Evolutionary conservation across 2,329 filamentous ascomycete species (phyloP).

Genomic region (Trichoderma afroharzianum): DNA sequence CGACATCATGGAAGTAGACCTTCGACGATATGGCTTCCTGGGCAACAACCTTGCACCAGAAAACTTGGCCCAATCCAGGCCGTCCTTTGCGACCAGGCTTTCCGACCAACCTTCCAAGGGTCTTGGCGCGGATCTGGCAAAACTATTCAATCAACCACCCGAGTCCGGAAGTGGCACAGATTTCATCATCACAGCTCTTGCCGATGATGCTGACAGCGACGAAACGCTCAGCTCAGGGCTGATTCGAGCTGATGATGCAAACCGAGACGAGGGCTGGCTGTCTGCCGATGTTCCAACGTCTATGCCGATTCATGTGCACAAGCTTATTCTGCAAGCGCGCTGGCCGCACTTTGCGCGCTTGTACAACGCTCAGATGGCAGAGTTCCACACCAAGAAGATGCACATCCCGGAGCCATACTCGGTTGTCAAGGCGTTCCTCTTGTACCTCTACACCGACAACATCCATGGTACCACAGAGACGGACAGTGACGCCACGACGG

Average conservation of each 20-base stretch:
- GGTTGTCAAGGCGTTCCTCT: conserved; percentile 90
- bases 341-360: conserved; percentile 96
- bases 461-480: conserved; percentile 57
- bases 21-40: conserved; percentile 85
- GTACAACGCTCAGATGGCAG: conserved; percentile 91
- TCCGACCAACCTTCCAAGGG: conserved; percentile 58
- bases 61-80: conserved; percentile 47
- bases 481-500: conserved; percentile 68
- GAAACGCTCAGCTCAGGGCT: conserved; percentile 54
- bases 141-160: conserved; percentile 80
- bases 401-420: conserved; percentile 96
- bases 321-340: conserved; percentile 86
- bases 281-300: conserved; percentile 64
- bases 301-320: conserved; percentile 87
- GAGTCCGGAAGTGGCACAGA: conserved; percentile 84
- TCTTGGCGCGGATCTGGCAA: conserved; percentile 80
- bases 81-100: conserved; percentile 45
- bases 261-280: conserved; percentile 53
- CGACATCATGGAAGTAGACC: conserved; percentile 89
- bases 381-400: conserved; percentile 96
- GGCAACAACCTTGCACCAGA: conserved; percentile 69
- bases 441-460: conserved; percentile 94
- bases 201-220: conserved; percentile 70
- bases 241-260: conserved; percentile 42
- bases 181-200: conserved; percentile 84